Evolutionary conservation across 345 rosid genomes (phyloP), one percentile per base, ranked within the genome.

Genomic region (Microthlaspi erraticum): DNA sequence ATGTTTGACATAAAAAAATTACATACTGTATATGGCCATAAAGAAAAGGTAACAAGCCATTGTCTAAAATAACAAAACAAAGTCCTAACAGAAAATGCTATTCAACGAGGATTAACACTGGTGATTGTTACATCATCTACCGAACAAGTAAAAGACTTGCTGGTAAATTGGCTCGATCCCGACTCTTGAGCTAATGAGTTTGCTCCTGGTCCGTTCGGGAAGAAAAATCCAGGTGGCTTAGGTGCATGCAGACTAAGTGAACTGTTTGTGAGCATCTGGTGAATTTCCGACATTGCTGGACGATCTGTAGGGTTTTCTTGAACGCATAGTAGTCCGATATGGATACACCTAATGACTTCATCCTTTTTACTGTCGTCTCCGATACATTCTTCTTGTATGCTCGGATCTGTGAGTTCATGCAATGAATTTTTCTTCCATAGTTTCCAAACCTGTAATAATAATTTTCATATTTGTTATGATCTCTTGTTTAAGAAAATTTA

Each of bases 271-370:
- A 75, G 64, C 74, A 67, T 60, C 17, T 67, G 72, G 41, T 59
- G 14, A 4, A 59, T 37, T 26, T 43, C 60, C 0, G 43, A 42
- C 69, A 75, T 75, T 14, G 34, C 43, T 42, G 74, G 78, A 6
- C 78, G 63, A 60, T 67, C 64, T 31, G 43, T 34, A 8, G 74
- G 68, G 53, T 53, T 66, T 68, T 60, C 78, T 75, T 75, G 78
- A 60, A 75, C 78, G 5, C 78, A 75, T 53, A 75, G 61, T 4
- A 75, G 41, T 19, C 74, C 74, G 53, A 75, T 75, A 31, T 75
- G 79, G 2, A 75, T 68, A 17, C 54, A 61, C 54, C 79, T 61
- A 14, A 16, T 39, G 2, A 60, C 57, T 61, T 75, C 74, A 67
- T 61, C 62, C 1, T 1, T 75, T 17, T 26, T 23, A 53, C 19